Conservation (phyloP, 2,329 filamentous ascomycete genomes). For the Endothia cerciana region DNA sequence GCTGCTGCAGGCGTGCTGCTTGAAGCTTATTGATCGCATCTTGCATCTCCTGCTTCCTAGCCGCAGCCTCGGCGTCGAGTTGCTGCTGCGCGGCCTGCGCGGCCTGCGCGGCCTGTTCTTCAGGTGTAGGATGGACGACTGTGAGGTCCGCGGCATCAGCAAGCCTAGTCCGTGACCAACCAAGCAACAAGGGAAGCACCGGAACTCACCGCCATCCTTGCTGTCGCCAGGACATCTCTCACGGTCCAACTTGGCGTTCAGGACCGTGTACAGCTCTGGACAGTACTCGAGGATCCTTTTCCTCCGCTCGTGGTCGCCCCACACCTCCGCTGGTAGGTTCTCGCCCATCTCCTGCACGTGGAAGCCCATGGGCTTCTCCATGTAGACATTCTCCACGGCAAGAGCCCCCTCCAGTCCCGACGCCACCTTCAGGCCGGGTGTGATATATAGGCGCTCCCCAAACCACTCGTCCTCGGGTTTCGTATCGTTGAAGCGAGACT, state of each 20-base stretch:
- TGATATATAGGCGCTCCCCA: constrained; percentile 53
- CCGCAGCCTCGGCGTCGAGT: constrained; percentile 13
- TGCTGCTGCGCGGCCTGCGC: constrained; percentile 3
- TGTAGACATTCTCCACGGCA: constrained; percentile 36
- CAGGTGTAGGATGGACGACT: constrained; percentile 26
- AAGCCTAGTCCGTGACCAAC: too few relatives aligned
- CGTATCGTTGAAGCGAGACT: constrained; percentile 47
- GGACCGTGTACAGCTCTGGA: constrained; percentile 61
- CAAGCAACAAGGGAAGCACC: background rate
- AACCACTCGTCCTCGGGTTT: constrained; percentile 63
- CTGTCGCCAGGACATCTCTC: constrained; percentile 28
- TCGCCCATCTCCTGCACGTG: constrained; percentile 56
- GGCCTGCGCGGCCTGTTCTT: constrained; percentile 9
- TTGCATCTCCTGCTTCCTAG: constrained; percentile 20
- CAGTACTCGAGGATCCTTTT: constrained; percentile 60
- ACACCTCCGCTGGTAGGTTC: constrained; percentile 50
- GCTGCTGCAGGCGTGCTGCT: constrained; percentile 11
- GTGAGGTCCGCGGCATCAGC: constrained; percentile 5
- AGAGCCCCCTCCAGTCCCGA: constrained; percentile 32
- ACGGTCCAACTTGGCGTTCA: constrained; percentile 45
- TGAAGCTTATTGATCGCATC: constrained; percentile 14
- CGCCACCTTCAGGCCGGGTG: constrained; percentile 52
- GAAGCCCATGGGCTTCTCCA: constrained; percentile 56
- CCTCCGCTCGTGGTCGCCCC: constrained; percentile 51
- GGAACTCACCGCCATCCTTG: constrained; percentile 23